Percentiles rank a stretch among this genome's conserved stretches.
Evolutionary conservation across 2,329 filamentous ascomycete genomes (phyloP).

Genomic region (Xylariaceae sp.): DNA sequence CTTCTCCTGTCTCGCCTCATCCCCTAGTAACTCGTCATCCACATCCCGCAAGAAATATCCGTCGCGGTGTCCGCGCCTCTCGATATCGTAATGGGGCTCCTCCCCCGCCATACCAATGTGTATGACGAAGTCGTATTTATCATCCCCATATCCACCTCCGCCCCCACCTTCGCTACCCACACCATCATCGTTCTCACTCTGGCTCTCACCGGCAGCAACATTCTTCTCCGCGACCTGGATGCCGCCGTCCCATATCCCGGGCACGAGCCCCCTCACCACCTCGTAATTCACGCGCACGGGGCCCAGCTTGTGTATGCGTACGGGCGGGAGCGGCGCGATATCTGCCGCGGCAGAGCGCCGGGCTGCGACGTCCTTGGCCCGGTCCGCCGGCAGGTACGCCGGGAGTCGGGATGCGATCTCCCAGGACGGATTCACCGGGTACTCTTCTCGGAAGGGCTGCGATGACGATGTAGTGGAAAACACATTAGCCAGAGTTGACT

Average conservation of each 20-base stretch:
- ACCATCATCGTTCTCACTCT: too few relatives aligned
- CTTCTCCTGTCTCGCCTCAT: slow-evolving; percentile 36
- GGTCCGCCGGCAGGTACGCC: slow-evolving; percentile 50
- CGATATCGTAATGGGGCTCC: slow-evolving; percentile 61
- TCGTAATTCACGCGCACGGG: slow-evolving; percentile 69
- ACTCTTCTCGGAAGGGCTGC: slow-evolving; percentile 72
- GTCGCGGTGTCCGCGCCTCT: slow-evolving; percentile 64
- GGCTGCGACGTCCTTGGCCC: slow-evolving; percentile 37
- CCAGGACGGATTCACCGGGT: slow-evolving; percentile 73
- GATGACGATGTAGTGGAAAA: neutral
- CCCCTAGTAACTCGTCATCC: slow-evolving; percentile 55
- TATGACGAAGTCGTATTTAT: slow-evolving; percentile 54
- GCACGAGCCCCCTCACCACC: slow-evolving; percentile 57
- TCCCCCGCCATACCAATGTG: slow-evolving; percentile 77
- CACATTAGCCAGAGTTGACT: too few relatives aligned
- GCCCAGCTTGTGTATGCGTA: slow-evolving; percentile 59
- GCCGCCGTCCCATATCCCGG: slow-evolving; percentile 52
- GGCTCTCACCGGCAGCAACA: too few relatives aligned
- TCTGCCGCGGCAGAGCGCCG: slow-evolving; percentile 28
- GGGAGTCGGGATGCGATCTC: slow-evolving; percentile 70
- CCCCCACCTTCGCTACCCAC: too few relatives aligned
- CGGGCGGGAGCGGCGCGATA: slow-evolving; percentile 40
- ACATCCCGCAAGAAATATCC: slow-evolving; percentile 68
- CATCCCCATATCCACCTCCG: slow-evolving; percentile 42
- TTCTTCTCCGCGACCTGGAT: too few relatives aligned